A percentile compares a stretch with the other conserved stretches of the same genome.
phyloP scores from a whole-genome alignment of 2,329 filamentous ascomycete species.

The Penicillium crustosum region DNA sequence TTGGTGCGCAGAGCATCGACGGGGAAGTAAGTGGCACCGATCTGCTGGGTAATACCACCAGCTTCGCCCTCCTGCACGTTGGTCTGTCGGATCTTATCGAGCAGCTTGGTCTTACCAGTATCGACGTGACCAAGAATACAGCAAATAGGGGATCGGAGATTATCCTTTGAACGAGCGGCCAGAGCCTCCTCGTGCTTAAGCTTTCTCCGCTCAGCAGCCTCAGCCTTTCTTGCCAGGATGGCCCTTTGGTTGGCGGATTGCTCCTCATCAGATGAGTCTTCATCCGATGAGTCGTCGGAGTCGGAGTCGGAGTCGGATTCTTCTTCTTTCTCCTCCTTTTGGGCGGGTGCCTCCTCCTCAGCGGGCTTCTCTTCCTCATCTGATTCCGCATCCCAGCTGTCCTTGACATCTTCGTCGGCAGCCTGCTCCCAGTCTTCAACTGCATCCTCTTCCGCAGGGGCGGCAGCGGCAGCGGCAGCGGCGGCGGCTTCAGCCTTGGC shows the following conservation, averaged over 20 bases:
- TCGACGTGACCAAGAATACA: slow-evolving; percentile 99
- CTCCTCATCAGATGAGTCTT: slow-evolving; percentile 60
- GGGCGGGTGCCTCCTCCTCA: slow-evolving; percentile 34
- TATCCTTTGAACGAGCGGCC: slow-evolving; percentile 86
- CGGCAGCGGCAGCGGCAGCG: slow-evolving; percentile 47
- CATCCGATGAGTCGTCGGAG: slow-evolving; percentile 51
- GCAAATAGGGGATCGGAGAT: slow-evolving; percentile 96
- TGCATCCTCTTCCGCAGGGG: slow-evolving; percentile 54
- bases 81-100: slow-evolving; percentile 97
- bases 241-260: slow-evolving; percentile 70
- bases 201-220: slow-evolving; percentile 83
- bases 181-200: slow-evolving; percentile 89
- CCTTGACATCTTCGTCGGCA: slow-evolving; percentile 77
- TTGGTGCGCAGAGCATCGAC: slow-evolving; percentile 90
- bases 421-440: slow-evolving; percentile 84
- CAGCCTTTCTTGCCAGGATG: slow-evolving; percentile 76
- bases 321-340: slow-evolving; percentile 27
- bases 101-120: slow-evolving; percentile 98
- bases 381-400: slow-evolving; percentile 79
- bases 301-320: slow-evolving; percentile 32
- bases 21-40: slow-evolving; percentile 98
- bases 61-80: slow-evolving; percentile 99
- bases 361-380: slow-evolving; percentile 57
- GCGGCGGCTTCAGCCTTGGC: slow-evolving; percentile 76
- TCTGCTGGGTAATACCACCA: slow-evolving; percentile 98